Percentiles rank a stretch among this genome's conserved stretches.
These are phyloP conservation scores for Dysphania ambrosioides DNA, from an alignment of 148 eudicot species.

Conservation along the genomic window DNA sequence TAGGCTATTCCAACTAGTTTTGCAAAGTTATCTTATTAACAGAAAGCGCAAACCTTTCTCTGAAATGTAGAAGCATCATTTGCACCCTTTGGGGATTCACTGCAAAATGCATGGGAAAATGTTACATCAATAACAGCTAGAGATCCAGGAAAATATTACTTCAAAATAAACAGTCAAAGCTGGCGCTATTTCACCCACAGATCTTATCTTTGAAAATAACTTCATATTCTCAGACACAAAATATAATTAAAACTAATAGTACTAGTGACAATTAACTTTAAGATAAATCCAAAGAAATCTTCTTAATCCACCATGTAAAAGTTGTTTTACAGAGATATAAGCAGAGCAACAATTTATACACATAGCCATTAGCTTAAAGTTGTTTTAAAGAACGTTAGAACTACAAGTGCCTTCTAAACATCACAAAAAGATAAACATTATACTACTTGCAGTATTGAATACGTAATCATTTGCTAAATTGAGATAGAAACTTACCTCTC, in stretches of 20 bases:
- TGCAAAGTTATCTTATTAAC: not conserved
- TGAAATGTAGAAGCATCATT: slow-evolving; percentile 97
- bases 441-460: not conserved
- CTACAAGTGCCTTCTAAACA: not conserved
- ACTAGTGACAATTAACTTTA: too few species aligned
- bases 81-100: slow-evolving; percentile 96
- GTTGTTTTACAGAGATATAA: not conserved
- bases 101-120: slow-evolving; percentile 35
- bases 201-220: not conserved
- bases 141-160: not conserved
- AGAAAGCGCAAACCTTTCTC: slow-evolving; percentile 69
- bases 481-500: slow-evolving; percentile 49
- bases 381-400: not conserved
- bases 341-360: not conserved
- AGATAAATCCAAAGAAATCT: too few species aligned
- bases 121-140: not conserved
- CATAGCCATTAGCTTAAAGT: not conserved
- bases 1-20: too few species aligned
- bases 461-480: not conserved
- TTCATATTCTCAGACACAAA: too few species aligned
- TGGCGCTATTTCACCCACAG: not conserved
- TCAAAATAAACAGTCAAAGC: not conserved
- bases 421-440: not conserved
- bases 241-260: too few species aligned
- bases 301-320: not conserved